Percentiles rank a stretch among this genome's conserved stretches.
Evolutionary conservation across 345 rosid species (phyloP).

Genomic region (Populus deltoides): DNA sequence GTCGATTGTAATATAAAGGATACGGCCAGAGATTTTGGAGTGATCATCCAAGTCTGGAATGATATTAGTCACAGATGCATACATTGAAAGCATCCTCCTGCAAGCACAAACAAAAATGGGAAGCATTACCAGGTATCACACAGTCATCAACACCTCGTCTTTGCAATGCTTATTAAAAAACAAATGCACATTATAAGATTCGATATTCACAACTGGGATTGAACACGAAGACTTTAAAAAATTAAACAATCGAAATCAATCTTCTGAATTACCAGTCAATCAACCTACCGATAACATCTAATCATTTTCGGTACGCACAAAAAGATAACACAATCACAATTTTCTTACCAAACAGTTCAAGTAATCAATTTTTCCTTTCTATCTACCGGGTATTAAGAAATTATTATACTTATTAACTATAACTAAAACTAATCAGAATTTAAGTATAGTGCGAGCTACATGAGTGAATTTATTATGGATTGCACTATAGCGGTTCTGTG

Average conservation of each 20-base stretch:
- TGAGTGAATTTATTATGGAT: too few species aligned
- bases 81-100: slow-evolving; percentile 89
- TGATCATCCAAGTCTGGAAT: slow-evolving; percentile 64
- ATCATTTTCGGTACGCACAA: too few species aligned
- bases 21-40: slow-evolving; percentile 70
- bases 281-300: too few species aligned
- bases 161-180: not conserved
- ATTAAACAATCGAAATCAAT: too few species aligned
- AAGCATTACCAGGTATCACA: too few species aligned
- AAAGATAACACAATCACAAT: not conserved
- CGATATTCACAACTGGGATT: not conserved
- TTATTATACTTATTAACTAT: too few species aligned
- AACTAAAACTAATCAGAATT: rapidly evolving
- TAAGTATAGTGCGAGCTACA: rapidly evolving
- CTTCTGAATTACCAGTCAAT: too few species aligned
- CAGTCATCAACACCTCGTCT: too few species aligned
- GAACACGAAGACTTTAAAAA: not conserved
- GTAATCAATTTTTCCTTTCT: too few species aligned
- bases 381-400: too few species aligned
- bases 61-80: slow-evolving; percentile 73
- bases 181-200: not conserved
- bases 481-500: rapidly evolving
- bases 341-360: too few species aligned
- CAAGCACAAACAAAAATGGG: slow-evolving; percentile 22
- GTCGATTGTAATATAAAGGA: slow-evolving; percentile 39